Percentiles rank a stretch among this genome's conserved stretches.
phyloP scores from a whole-genome alignment of 805 yeast genomes.

The Metschnikowia reukaufii region DNA sequence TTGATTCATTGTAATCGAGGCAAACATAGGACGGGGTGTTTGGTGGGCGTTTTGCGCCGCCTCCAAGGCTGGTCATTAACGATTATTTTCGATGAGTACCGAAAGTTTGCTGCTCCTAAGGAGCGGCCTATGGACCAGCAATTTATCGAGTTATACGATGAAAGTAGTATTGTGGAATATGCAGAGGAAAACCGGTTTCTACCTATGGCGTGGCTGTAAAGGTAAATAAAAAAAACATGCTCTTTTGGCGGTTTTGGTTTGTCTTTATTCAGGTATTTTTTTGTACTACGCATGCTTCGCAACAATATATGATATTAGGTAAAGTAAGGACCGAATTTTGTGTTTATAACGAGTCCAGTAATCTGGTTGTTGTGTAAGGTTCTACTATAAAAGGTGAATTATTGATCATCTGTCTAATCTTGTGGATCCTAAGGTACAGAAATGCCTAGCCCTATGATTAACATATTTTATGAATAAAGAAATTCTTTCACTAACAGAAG shows the following conservation, averaged over 20 bases:
- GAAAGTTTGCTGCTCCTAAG: constrained; percentile 93
- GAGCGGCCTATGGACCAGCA: constrained; percentile 95
- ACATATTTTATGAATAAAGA: too few relatives aligned
- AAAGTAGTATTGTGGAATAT: constrained; percentile 53
- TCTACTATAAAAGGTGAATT: too few relatives aligned
- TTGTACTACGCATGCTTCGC: too few relatives aligned
- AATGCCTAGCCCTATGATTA: too few relatives aligned
- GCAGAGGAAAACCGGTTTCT: constrained; percentile 58
- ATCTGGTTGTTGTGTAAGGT: too few relatives aligned
- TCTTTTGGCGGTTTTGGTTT: not conserved
- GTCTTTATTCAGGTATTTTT: not conserved
- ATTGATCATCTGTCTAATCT: too few relatives aligned
- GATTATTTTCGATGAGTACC: constrained; percentile 92
- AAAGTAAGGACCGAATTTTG: too few relatives aligned
- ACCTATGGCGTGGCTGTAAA: constrained; percentile 65
- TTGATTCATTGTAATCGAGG: constrained; percentile 95
- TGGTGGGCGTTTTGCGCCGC: constrained; percentile 88
- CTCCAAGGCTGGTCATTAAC: constrained; percentile 91
- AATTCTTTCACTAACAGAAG: too few relatives aligned
- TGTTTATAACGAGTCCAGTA: too few relatives aligned
- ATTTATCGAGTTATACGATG: constrained; percentile 86
- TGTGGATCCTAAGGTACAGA: too few relatives aligned
- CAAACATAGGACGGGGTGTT: constrained; percentile 94
- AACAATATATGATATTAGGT: too few relatives aligned
- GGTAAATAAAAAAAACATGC: too few relatives aligned